Base-by-base conservation (phyloP, 2,329 filamentous ascomycete genomes). In the Colletotrichum eleusines region DNA sequence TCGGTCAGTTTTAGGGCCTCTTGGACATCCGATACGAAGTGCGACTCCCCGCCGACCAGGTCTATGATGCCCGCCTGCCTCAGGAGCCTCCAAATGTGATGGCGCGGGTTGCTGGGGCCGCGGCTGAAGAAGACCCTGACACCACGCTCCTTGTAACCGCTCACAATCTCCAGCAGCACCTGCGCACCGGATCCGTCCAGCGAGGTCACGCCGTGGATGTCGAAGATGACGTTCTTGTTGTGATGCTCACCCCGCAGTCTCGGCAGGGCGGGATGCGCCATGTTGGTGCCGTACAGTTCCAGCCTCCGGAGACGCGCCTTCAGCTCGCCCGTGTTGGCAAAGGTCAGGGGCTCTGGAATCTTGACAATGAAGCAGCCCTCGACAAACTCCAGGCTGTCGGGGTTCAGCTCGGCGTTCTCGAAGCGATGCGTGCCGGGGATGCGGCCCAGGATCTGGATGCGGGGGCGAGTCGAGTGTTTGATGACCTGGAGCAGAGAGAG, bases 291-390 rank as follows among this genome's bases (percentile, higher is more conserved):
- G 77, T 98, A 97, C 28, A 94, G 87, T 80, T 98, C 96, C 1
- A 99, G 86, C 8, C 96, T 86, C 7, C 92, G 87, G 14, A 99
- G 86, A 5, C 96, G 88, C 63, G 91, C 92, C 80, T 97, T 97
- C 54, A 99, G 84, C 75, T 96, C 93, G 57, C 95, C 96, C 0
- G 96, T 98, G 79, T 99, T 99, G 77, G 95, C 95, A 79, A 99
- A 99, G 0, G 95, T 98, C 61, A 99, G 84, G 0, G 96, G 96
- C 78, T 99, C 96, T 0, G 96, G 95, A 66, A 99, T 98, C 84
- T 98, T 98, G 76, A 98, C 94, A 71, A 99, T 97, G 12, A 99
- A 84, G 72, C 93, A 97, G 20, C 95, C 94, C 74, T 98, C 95
- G 63, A 98, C 88, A 76, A 97, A 95, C 79, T 98, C 95, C 3